Conservation (phyloP, 2,329 filamentous ascomycete species). For the Fusarium acutatum region DNA sequence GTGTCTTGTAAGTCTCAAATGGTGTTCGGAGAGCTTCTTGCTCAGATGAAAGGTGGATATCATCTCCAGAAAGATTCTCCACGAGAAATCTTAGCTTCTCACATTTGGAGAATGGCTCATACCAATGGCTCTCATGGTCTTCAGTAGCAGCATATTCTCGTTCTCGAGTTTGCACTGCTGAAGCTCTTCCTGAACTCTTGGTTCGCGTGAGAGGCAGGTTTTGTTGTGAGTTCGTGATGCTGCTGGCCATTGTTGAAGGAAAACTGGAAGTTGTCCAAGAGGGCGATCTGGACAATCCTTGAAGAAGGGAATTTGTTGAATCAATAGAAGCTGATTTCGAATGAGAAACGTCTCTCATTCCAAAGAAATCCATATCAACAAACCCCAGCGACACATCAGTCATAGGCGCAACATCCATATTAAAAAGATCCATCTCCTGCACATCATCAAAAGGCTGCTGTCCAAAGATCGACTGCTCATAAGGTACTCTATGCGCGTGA, state of each 20-base stretch:
- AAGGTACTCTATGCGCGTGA: neutral
- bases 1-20: neutral
- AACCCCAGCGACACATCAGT: neutral
- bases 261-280: neutral
- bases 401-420: neutral
- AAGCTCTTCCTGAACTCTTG: too few species aligned
- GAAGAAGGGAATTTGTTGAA: neutral
- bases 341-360: neutral
- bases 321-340: neutral
- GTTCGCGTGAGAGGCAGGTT: neutral
- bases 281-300: neutral
- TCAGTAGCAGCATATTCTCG: neutral
- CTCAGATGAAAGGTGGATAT: neutral
- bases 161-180: neutral
- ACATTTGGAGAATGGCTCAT: neutral
- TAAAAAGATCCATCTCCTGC: neutral
- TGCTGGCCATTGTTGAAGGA: neutral
- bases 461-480: neutral
- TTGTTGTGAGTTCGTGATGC: neutral
- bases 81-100: neutral
- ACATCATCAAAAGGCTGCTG: neutral
- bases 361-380: neutral
- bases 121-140: neutral
- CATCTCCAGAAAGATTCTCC: neutral
- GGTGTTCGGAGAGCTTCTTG: neutral